Percentiles rank a stretch among this genome's conserved stretches.
phyloP scores from a whole-genome alignment of 306 rosid genomes.

The Herpetospermum pedunculosum region DNA sequence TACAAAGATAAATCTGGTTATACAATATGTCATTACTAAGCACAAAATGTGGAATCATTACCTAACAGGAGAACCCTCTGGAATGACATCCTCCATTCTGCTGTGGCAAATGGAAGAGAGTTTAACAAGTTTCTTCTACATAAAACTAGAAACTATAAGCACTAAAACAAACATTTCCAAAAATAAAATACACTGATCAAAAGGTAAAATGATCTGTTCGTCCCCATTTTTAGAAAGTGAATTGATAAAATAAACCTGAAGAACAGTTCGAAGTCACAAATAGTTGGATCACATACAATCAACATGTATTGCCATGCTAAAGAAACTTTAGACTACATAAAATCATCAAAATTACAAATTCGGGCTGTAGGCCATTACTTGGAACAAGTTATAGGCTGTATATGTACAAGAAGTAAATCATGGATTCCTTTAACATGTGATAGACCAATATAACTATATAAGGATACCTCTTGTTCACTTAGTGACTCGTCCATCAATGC shows the following conservation, averaged over 20 bases:
- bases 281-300: background rate
- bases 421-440: constrained; percentile 22
- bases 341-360: background rate
- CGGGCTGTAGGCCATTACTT: background rate
- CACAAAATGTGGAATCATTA: constrained; percentile 14
- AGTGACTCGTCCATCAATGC: constrained; percentile 43
- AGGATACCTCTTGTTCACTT: constrained; percentile 37
- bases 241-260: background rate
- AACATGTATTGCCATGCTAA: background rate
- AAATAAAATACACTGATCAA: background rate
- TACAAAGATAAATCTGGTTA: background rate
- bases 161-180: constrained; percentile 5
- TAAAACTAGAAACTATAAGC: constrained; percentile 14
- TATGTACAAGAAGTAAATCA: background rate
- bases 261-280: background rate
- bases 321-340: background rate
- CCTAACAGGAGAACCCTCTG: constrained; percentile 46
- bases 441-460: background rate
- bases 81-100: constrained; percentile 65
- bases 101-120: constrained; percentile 72
- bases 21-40: background rate
- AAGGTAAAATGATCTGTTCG: background rate
- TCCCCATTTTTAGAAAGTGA: background rate
- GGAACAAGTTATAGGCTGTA: background rate
- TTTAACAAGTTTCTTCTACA: constrained; percentile 57